phyloP scores from a whole-genome alignment of 192 early-diverging fungal genomes.

The Geranomyces michiganensis region DNA sequence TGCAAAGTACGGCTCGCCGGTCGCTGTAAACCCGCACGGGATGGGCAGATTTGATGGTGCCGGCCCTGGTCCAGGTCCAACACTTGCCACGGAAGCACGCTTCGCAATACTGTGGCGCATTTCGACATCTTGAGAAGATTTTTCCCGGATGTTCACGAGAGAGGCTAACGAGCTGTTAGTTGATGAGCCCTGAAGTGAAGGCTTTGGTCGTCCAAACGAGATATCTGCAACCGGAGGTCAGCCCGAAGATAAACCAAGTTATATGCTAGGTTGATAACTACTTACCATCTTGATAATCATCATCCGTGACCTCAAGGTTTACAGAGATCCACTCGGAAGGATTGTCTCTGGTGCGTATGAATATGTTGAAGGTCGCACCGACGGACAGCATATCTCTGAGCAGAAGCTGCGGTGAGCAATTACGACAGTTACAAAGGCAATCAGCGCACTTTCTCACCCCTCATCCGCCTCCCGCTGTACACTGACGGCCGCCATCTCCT shows the following conservation, averaged over 20 bases:
- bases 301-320: constrained; percentile 61
- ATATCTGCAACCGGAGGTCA: constrained; percentile 23
- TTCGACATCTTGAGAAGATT: constrained; percentile 11
- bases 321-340: constrained; percentile 53
- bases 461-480: constrained; percentile 48
- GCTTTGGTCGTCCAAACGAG: constrained; percentile 31
- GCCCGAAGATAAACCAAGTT: neutral
- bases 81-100: neutral
- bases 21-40: constrained; percentile 50
- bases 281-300: constrained; percentile 60
- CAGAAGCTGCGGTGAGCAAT: constrained; percentile 9
- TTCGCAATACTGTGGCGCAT: neutral
- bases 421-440: neutral
- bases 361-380: constrained; percentile 59
- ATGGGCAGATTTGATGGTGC: constrained; percentile 30
- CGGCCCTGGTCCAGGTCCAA: neutral
- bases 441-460: constrained; percentile 16
- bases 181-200: constrained; percentile 15
- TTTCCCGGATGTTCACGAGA: constrained; percentile 21
- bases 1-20: constrained; percentile 60
- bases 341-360: constrained; percentile 41
- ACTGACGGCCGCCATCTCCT: constrained; percentile 53
- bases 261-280: no score
- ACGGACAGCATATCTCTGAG: constrained; percentile 27
- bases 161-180: constrained; percentile 33